These are phyloP conservation scores for Mycosarcoma maydis DNA, from an alignment of 1,284 basidiomycete genomes.

Conservation along the genomic window DNA sequence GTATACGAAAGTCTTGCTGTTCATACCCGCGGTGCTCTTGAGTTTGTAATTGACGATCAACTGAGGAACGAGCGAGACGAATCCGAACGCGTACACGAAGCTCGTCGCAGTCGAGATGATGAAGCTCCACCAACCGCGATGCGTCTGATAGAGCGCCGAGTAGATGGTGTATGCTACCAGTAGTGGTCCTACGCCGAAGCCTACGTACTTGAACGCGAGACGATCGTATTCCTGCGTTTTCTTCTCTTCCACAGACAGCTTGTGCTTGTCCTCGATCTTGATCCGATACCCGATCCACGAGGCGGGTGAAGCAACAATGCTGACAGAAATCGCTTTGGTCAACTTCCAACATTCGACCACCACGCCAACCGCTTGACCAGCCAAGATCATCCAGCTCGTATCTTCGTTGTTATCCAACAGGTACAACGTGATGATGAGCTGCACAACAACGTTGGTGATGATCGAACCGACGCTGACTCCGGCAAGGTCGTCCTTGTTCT, in stretches of 20 bases:
- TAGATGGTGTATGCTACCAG: constrained; percentile 88
- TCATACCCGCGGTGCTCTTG: constrained; percentile 88
- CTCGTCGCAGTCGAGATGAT: constrained; percentile 81
- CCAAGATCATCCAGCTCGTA: constrained; percentile 93
- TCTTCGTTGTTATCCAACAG: constrained; percentile 93
- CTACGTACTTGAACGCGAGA: constrained; percentile 88
- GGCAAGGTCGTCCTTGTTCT: constrained; percentile 78
- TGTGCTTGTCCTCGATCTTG: constrained; percentile 88
- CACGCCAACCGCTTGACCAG: constrained; percentile 80
- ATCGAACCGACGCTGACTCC: constrained; percentile 73
- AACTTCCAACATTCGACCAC: constrained; percentile 95
- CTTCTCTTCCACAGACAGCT: constrained; percentile 90
- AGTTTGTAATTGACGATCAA: constrained; percentile 79
- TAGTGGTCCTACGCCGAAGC: constrained; percentile 83
- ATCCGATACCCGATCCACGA: constrained; percentile 81
- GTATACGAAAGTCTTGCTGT: constrained; percentile 96
- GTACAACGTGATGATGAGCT: constrained; percentile 85
- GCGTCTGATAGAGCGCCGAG: constrained; percentile 74
- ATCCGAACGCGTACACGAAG: constrained; percentile 95
- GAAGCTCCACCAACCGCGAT: constrained; percentile 95
- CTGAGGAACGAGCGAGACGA: constrained; percentile 74
- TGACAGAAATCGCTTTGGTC: constrained; percentile 82
- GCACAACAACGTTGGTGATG: constrained; percentile 88
- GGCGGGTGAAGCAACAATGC: constrained; percentile 72
- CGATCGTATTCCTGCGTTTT: constrained; percentile 94